Conservation (phyloP, 2,329 filamentous ascomycete genomes). For the Myrmaecium sp. region DNA sequence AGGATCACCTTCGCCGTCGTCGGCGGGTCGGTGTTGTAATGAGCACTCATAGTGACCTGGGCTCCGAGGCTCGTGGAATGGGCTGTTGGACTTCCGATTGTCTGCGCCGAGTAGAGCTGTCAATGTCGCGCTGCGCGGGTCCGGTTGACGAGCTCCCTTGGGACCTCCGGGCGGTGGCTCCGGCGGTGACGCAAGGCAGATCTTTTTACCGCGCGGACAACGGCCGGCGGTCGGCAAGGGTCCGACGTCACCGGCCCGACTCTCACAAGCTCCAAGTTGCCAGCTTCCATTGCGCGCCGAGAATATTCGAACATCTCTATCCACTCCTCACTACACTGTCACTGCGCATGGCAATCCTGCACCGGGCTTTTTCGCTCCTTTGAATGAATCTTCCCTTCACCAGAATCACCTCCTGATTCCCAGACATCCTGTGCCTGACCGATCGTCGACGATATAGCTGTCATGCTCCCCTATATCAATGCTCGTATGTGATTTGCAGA, state of each 20-base stretch:
- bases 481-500: constrained; percentile 27
- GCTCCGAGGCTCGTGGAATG: too few species aligned
- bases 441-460: too few species aligned
- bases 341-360: too few species aligned
- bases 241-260: constrained; percentile 7
- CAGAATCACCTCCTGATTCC: too few species aligned
- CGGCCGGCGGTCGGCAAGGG: constrained; percentile 2
- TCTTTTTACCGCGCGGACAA: constrained; percentile 1
- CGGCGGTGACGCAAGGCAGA: not conserved
- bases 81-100: too few species aligned
- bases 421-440: not conserved
- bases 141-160: too few species aligned
- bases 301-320: too few species aligned
- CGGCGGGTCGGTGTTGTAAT: constrained; percentile 89
- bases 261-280: constrained; percentile 1
- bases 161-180: not conserved
- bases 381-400: constrained; percentile 1
- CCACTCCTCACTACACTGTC: too few species aligned
- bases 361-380: too few species aligned
- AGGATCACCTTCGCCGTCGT: constrained; percentile 84
- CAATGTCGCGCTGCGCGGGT: too few species aligned
- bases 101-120: not conserved
- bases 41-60: constrained; percentile 65
- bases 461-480: constrained; percentile 49
- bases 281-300: constrained; percentile 1